phyloP scores from a whole-genome alignment of 371 early-diverging fungal species.

The Entomophthora muscae region DNA sequence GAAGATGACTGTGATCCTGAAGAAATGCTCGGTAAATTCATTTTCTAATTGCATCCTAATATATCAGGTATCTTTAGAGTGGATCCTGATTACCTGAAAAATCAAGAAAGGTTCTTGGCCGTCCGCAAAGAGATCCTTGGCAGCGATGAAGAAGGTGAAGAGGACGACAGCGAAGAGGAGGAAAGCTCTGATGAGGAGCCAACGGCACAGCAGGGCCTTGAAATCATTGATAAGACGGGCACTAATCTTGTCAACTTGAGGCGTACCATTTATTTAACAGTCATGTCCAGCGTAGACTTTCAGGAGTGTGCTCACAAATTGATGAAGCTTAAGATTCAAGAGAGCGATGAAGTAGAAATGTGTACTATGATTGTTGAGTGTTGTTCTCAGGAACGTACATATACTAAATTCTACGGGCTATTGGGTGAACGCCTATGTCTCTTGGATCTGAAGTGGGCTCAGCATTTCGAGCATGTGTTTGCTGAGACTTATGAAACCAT shows the following conservation, averaged over 20 bases:
- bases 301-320: slow-evolving; percentile 94
- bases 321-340: slow-evolving; percentile 60
- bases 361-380: slow-evolving; percentile 95
- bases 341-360: slow-evolving; percentile 77
- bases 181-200: slow-evolving; percentile 32
- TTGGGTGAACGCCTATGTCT: slow-evolving; percentile 89
- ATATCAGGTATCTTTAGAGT: slow-evolving; percentile 43
- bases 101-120: slow-evolving; percentile 61
- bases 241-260: slow-evolving; percentile 76
- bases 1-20: slow-evolving; percentile 67
- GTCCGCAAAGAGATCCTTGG: slow-evolving; percentile 76
- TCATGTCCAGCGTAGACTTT: slow-evolving; percentile 88
- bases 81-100: slow-evolving; percentile 63
- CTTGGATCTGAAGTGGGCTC: slow-evolving; percentile 60
- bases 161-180: slow-evolving; percentile 24
- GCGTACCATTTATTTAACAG: slow-evolving; percentile 81
- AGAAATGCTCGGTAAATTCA: too few species aligned
- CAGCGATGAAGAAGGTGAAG: too few species aligned
- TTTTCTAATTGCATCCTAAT: slow-evolving; percentile 13
- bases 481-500: slow-evolving; percentile 71
- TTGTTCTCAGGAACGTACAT: slow-evolving; percentile 89
- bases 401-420: slow-evolving; percentile 79
- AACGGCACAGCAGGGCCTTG: slow-evolving; percentile 15
- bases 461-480: slow-evolving; percentile 58
- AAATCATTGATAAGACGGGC: slow-evolving; percentile 76